Base-by-base conservation (phyloP, 331 rosid genomes). In the Stylosanthes scabra region DNA sequence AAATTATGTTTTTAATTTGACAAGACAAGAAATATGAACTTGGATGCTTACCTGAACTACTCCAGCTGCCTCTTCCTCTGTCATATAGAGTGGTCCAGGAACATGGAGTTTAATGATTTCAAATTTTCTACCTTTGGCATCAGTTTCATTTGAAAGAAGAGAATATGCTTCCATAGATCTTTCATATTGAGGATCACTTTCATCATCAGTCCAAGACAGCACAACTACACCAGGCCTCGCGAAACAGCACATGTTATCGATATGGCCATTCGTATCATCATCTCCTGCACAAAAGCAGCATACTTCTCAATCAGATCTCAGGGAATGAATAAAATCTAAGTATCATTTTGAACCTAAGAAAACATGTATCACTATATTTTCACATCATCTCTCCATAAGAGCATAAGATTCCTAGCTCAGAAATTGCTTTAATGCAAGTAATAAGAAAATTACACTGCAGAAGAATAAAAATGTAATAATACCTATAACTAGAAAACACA, bases 201-300 rank as follows among this genome's bases (percentile, higher is more conserved):
- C 76, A 77, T 91, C 97, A 71, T 91, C 87, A 27, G 84, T 88
- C 99, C 97, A 91, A 12, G 99, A 88, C 81, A 91, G 78, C 59
- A 92, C 68, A 79, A 95, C 88, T 88, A 88, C 92, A 61, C 97
- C 97, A 41, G 99, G 93, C 83, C 83, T 91, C 61, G 29, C 96
- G 68, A 95, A 95, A 79, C 96, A 91, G 81, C 99, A 95, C 88
- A 91, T 84, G 77, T 88, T 95, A 86, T 95, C 99, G 7, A 91
- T 82, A 72, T 95, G 99, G 76, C 99, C 99, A 73, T 91, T 91
- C 13, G 99, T 95, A 78, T 91, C 99, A 68, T 91, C 97, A 72
- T 95, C 99, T 28, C 99, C 99, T 95, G 89, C 45, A 66, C 59
- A 81, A 75, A 63, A 64, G 63, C 40, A 70, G 59, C 69, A 72